These are phyloP conservation scores for Nepenthes mirabilis DNA, from an alignment of 148 eudicot species.

Conservation along the genomic window DNA sequence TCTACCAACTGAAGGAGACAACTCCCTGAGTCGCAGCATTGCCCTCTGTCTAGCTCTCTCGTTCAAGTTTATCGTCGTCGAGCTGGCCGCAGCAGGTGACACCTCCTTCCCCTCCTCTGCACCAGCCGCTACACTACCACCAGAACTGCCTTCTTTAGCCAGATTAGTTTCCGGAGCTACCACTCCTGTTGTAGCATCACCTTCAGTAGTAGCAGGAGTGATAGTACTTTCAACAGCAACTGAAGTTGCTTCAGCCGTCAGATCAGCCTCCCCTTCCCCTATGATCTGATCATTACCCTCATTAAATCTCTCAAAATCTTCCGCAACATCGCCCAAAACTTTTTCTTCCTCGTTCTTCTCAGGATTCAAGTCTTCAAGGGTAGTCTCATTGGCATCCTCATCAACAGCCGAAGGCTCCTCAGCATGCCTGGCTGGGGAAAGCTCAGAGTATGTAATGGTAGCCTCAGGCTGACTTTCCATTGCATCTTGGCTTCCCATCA, in stretches of 20 bases:
- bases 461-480: conserved; percentile 29
- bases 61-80: conserved; percentile 44
- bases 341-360: conserved; percentile 39
- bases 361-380: conserved; percentile 32
- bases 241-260: conserved; percentile 16
- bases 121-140: conserved; percentile 10
- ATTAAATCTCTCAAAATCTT: conserved; percentile 20
- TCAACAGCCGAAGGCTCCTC: conserved; percentile 13
- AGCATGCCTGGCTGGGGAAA: conserved; percentile 22
- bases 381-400: conserved; percentile 15
- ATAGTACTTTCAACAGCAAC: background rate
- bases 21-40: conserved; percentile 29
- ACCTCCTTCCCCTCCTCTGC: conserved; percentile 19
- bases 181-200: conserved; percentile 1
- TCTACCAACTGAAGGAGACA: conserved; percentile 31
- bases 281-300: conserved; percentile 23
- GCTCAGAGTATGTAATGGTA: conserved; percentile 14
- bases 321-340: conserved; percentile 21
- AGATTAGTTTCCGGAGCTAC: conserved; percentile 19
- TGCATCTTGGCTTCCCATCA: conserved; percentile 24
- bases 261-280: conserved; percentile 29
- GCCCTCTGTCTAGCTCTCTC: conserved; percentile 53
- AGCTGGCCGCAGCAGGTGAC: conserved; percentile 22
- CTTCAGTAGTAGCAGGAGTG: conserved; percentile 8
- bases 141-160: conserved; percentile 26